A percentile compares a stretch with the other conserved stretches of the same genome.
Conservation (phyloP, 2,329 filamentous ascomycete species). For the Tolypocladium endophyticum region DNA sequence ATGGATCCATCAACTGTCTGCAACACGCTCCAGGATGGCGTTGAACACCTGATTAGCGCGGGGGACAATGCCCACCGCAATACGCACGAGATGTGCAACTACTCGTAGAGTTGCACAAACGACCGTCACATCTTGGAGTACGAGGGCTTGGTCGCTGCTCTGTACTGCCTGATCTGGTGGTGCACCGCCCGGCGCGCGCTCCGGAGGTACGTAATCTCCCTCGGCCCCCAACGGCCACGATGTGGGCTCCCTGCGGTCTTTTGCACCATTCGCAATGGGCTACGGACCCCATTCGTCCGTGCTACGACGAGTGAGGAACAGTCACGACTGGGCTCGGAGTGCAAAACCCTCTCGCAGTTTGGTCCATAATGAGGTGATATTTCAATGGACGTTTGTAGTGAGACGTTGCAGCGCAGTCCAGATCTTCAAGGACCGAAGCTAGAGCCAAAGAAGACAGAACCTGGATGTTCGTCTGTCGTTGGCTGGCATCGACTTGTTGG, state of each 20-base stretch:
- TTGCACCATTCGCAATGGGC: background rate
- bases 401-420: constrained; percentile 5
- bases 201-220: background rate
- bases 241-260: background rate
- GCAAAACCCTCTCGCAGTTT: background rate
- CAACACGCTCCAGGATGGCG: background rate
- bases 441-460: background rate
- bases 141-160: background rate
- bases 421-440: constrained; percentile 1
- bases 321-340: background rate
- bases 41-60: background rate
- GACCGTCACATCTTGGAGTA: background rate
- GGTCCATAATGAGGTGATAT: background rate
- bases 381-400: background rate
- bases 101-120: background rate
- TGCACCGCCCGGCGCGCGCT: background rate
- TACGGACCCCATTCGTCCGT: background rate
- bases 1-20: background rate
- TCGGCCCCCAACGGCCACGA: background rate
- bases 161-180: background rate
- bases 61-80: background rate
- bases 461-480: background rate
- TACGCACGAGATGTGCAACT: background rate
- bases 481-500: background rate
- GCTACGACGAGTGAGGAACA: background rate